phyloP scores from a whole-genome alignment of 2,329 filamentous ascomycete species.

The Plectosphaerella cucumerina region DNA sequence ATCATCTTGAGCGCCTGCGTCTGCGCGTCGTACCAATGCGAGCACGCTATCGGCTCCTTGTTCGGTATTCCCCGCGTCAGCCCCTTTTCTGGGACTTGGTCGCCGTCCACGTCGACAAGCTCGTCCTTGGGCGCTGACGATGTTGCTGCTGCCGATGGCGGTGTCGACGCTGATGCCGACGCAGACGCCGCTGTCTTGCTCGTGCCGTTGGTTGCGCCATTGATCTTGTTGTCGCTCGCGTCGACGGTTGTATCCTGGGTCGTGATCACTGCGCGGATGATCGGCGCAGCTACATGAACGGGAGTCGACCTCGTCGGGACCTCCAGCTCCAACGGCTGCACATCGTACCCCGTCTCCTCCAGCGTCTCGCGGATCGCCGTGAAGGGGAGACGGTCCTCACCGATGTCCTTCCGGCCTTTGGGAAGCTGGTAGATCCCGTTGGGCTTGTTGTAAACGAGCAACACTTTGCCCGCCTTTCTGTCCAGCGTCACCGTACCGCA shows the following conservation, averaged over 20 bases:
- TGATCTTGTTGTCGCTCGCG: background rate
- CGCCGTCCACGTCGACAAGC: conserved; percentile 20
- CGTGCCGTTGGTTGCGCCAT: conserved; percentile 1
- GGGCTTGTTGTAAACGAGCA: conserved; percentile 37
- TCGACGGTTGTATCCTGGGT: too few species aligned
- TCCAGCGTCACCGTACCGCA: conserved; percentile 44
- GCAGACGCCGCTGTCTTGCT: conserved; percentile 1
- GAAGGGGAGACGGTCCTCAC: conserved; percentile 31
- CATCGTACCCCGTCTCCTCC: conserved; percentile 42
- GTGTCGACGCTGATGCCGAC: too few species aligned
- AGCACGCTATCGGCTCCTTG: conserved; percentile 31
- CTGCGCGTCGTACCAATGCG: conserved; percentile 28
- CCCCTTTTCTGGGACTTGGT: conserved; percentile 4
- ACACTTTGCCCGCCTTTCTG: conserved; percentile 26
- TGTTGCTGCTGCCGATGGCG: too few species aligned
- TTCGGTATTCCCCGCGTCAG: conserved; percentile 24
- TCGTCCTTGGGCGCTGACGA: background rate
- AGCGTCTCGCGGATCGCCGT: conserved; percentile 42
- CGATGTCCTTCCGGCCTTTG: conserved; percentile 44
- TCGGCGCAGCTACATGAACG: background rate
- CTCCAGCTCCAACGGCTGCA: conserved; percentile 30
- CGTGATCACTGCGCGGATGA: too few species aligned
- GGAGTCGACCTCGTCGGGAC: conserved; percentile 40
- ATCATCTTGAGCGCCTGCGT: conserved; percentile 32
- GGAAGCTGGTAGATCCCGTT: conserved; percentile 41